A percentile compares a stretch with the other conserved stretches of the same genome.
These are phyloP conservation scores for Leishmania arabica DNA, from an alignment of 208 protist species.

Conservation along the genomic window DNA sequence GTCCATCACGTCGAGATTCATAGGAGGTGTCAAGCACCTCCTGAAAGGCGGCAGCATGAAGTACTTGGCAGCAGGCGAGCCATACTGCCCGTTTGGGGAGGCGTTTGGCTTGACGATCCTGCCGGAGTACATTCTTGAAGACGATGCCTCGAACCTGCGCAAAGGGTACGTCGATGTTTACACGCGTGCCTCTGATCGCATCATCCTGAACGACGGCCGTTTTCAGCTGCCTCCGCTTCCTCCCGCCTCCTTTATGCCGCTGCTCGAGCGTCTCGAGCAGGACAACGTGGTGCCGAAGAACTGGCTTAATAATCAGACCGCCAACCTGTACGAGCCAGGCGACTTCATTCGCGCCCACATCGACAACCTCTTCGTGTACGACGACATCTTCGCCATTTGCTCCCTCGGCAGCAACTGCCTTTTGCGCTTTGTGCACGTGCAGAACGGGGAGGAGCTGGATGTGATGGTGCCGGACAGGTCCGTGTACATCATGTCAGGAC, in stretches of 20 bases:
- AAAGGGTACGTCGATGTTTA: slow-evolving; percentile 86
- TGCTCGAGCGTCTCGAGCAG: slow-evolving; percentile 83
- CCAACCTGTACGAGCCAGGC: slow-evolving; percentile 88
- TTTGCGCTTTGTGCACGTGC: slow-evolving; percentile 86
- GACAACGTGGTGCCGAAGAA: slow-evolving; percentile 70
- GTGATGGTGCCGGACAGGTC: slow-evolving; percentile 83
- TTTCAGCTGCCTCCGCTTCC: slow-evolving; percentile 87
- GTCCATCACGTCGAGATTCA: slow-evolving; percentile 36
- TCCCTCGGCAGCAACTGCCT: slow-evolving; percentile 81
- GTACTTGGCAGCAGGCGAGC: slow-evolving; percentile 72
- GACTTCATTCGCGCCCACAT: slow-evolving; percentile 91
- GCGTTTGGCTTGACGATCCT: slow-evolving; percentile 88
- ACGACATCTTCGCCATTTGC: slow-evolving; percentile 88
- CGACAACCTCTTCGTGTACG: slow-evolving; percentile 92
- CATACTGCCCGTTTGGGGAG: slow-evolving; percentile 83
- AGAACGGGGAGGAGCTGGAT: slow-evolving; percentile 88
- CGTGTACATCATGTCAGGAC: slow-evolving; percentile 88
- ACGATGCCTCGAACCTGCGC: slow-evolving; percentile 65
- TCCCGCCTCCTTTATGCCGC: slow-evolving; percentile 54
- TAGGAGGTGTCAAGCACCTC: slow-evolving; percentile 53
- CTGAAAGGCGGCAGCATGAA: slow-evolving; percentile 70
- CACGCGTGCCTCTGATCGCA: slow-evolving; percentile 75
- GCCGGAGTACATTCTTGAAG: slow-evolving; percentile 78
- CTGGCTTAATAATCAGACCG: slow-evolving; percentile 90
- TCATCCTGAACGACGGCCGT: slow-evolving; percentile 81